Conservation (phyloP, 2,329 filamentous ascomycete species). For the Calonectria montana region DNA sequence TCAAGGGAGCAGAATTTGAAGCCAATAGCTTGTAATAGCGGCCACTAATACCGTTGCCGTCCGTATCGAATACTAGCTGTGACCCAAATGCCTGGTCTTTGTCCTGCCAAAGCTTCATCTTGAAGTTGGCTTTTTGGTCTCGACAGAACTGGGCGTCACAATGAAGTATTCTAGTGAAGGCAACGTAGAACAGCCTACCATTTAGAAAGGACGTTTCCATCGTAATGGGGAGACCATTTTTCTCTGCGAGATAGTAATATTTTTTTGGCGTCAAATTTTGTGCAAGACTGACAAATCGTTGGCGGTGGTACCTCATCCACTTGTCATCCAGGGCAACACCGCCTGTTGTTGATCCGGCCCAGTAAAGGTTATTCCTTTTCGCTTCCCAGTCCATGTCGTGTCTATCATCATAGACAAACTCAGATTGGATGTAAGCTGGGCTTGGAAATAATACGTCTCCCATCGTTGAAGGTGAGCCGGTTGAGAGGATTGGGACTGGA, state of each 20-base stretch:
- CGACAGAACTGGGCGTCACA: constrained; percentile 52
- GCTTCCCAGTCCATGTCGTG: constrained; percentile 59
- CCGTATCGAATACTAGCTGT: constrained; percentile 61
- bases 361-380: constrained; percentile 65
- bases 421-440: constrained; percentile 58
- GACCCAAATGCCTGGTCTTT: constrained; percentile 52
- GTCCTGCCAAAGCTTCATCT: constrained; percentile 45
- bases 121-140: constrained; percentile 49
- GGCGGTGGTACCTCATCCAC: constrained; percentile 60
- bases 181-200: constrained; percentile 54
- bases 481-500: constrained; percentile 59
- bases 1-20: constrained; percentile 60
- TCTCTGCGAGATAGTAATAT: constrained; percentile 48
- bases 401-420: constrained; percentile 54
- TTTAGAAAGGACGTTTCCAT: constrained; percentile 49
- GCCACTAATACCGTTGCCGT: constrained; percentile 67
- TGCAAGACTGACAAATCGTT: constrained; percentile 55
- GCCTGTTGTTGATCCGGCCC: constrained; percentile 68
- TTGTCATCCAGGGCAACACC: constrained; percentile 48
- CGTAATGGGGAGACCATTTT: constrained; percentile 26
- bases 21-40: constrained; percentile 63
- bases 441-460: constrained; percentile 64
- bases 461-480: constrained; percentile 58
- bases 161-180: constrained; percentile 59
- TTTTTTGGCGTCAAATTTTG: constrained; percentile 44